Conservation (phyloP, 179 eudicot genomes). For the Vitellaria paradoxa region DNA sequence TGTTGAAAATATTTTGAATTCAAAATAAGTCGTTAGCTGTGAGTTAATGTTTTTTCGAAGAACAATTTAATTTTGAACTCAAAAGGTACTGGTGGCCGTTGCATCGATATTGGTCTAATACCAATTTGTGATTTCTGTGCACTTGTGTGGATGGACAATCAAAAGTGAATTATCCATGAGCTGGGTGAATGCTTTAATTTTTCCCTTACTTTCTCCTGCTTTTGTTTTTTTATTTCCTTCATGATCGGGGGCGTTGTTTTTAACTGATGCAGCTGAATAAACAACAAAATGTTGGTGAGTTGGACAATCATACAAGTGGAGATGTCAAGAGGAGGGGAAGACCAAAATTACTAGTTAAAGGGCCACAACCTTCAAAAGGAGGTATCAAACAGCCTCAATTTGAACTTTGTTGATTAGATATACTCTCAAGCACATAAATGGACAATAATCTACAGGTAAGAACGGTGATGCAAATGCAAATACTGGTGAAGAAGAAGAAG, state of each 20-base stretch:
- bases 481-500: constrained; percentile 8
- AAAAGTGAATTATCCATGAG: neutral
- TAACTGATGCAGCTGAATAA: constrained; percentile 18
- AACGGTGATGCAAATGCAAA: constrained; percentile 12
- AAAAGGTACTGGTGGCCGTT: neutral
- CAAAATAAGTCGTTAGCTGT: neutral
- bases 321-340: constrained; percentile 10
- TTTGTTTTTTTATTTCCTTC: constrained; percentile 5
- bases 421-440: neutral
- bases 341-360: neutral
- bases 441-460: constrained; percentile 18
- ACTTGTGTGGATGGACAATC: neutral
- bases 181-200: neutral
- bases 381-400: neutral
- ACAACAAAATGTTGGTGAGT: constrained; percentile 16
- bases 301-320: neutral
- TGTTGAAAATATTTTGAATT: neutral
- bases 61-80: neutral
- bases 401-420: neutral
- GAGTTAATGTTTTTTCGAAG: neutral
- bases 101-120: neutral
- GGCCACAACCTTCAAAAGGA: neutral
- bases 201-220: neutral
- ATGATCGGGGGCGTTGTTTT: neutral
- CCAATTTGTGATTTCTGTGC: neutral